Base-by-base conservation (phyloP, 768 basidiomycete species). In the Naganishia vishniacii region DNA sequence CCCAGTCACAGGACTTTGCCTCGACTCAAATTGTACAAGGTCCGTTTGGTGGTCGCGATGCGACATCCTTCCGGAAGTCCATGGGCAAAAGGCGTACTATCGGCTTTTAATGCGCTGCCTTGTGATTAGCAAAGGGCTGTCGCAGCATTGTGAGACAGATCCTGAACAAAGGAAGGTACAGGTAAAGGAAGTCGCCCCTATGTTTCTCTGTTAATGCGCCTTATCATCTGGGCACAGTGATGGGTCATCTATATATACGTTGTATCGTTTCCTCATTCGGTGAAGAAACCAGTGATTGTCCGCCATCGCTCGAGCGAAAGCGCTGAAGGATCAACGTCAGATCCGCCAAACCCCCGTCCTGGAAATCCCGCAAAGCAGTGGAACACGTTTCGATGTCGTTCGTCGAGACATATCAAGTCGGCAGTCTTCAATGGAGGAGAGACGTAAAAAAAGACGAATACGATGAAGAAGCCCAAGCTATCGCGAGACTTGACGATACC, bases 61-160 rank as follows among this genome's bases (percentile, higher is more conserved):
- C 28, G 23, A 1, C 20, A 9, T 45, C 48, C 26, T 41, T 34
- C 25, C 40, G 48, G 15, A 56, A 25, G 20, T 49, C 41, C 3
- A n/a, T 45, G 42, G 29, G 32, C 23, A 64, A 64, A 44, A 64
- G 59, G 29, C 63, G 63, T 18, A 59, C 48, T 18, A 48, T 64
- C 20, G 63, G 63, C 15, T 64, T 64, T 44, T 64, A 31, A 61
- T 13, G 4, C 26, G 15, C 15, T 37, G 29, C 28, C 46, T 47
- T 47, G n/a, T 26, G 42, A 44, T n/a, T n/a, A n/a, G 5, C 18
- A 44, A 44, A 44, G 42, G 42, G n/a, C n/a, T n/a, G n/a, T n/a
- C n/a, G n/a, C n/a, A 44, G 5, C 11, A n/a, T 44, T 5, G 11
- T 44, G 6, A 11, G 13, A 5, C 18, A 9, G 5, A 11, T n/a